Base-by-base conservation (phyloP, 73 alveolate species). In the Tetrahymena malaccensis region DNA sequence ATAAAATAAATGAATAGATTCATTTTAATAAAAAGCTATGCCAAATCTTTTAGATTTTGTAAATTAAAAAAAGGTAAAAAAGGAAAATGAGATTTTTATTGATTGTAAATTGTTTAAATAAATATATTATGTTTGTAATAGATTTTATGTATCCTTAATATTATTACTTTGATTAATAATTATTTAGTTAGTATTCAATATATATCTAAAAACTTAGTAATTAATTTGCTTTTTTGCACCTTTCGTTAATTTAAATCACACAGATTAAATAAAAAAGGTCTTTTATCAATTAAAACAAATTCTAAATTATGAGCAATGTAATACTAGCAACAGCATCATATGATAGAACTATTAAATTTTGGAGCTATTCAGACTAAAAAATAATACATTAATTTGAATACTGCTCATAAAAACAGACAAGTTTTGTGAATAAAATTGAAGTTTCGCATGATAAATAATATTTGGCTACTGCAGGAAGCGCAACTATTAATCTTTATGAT, bases 381-480 rank as follows among this genome's bases (percentile, higher is more conserved):
- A 31, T 70, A 85, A 84, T 94, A 94, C 95, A 43, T 33, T 27
- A 31, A 16, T 55, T 43, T 85, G 95, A 38, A 21, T 43, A 94
- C 17, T 33, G 33, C 84, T 35, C 25, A 34, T 34, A 15, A 85
- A 85, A 85, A 43, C 85, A 33, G 58, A 85, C 50, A 22, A 94
- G 58, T 10, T 43, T 94, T 25, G 89, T 94, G 4, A 94, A 94
- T 55, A 94, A 94, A 85, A 94, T 94, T 85, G 96, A 94, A 19
- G 83, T 22, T 83, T 84, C 96, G 11, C 83, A 84, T 85, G 96
- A 94, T 43, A 94, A 94, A n/a, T 43, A 38, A 22, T 94, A 84
- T 94, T 57, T 85, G 33, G 96, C 58, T 17, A 94, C 96, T 33
- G 96, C 85, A 37, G 95, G 95, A 21, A 94, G 93, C 40, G 84